Base-by-base conservation (phyloP, 2,329 filamentous ascomycete genomes). In the Rasamsonia emersonii region DNA sequence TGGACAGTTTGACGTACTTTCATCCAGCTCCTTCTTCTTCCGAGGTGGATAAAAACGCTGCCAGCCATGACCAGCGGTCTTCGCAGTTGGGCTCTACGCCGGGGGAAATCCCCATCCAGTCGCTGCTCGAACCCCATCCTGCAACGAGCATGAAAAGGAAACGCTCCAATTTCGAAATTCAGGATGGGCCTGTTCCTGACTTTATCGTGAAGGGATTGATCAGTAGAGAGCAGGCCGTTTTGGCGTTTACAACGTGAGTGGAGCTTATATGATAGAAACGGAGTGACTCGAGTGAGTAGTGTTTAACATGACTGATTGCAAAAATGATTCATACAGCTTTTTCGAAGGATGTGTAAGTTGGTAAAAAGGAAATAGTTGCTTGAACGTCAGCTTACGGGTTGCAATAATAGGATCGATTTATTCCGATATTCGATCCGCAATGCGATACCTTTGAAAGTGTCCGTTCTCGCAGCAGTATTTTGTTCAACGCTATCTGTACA, bases 401-500 rank as follows among this genome's bases (percentile, higher is more conserved):
- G 4, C 6, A 25, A 10, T n/a, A 15, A 10, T 14, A 65, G 59
- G 61, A 71, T 44, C 62, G 62, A 38, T 62, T 68, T 28, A 65
- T 70, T 3, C 67, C 67, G 0, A 58, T 70, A 2, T 70, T 71
- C 28, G 66, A 66, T 31, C 55, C 61, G 10, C 40, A 41, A 9
- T 48, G 56, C 20, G 70, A 74, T 38, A 64, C 61, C 0, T 59
- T 71, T 29, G 45, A 58, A 1, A 65, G 62, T 0, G 57, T 74
- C 2, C 53, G 62, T 10, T 45, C 51, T 6, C 57, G 70, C 9
- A 73, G 67, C 33, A 58, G 60, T 3, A 61, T 73, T 10, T 52
- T 75, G 0, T 64, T 74, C 28, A 67, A 70, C 40, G 58, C 63
- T 1, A 68, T 74, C 5, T 66, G 70, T 34, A 64, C 67, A 2